Evolutionary conservation across 108 stramenopile genomes (phyloP), one percentile per base, ranked within the genome.

Genomic region (Fragilariopsis cylindrus): DNA sequence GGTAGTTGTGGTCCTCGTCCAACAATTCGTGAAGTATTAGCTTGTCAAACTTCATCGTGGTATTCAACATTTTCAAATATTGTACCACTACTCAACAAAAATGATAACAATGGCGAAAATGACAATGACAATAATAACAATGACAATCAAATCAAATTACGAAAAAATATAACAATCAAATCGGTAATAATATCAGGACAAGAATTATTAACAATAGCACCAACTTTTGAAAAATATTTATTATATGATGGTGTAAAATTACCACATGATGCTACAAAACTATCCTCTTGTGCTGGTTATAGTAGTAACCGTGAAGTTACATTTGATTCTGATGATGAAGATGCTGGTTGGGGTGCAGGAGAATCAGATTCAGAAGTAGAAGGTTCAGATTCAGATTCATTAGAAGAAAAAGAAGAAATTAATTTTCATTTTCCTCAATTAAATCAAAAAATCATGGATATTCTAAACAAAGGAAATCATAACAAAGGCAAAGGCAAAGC

Each of bases 221-320:
- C 69, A 3, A n/a, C n/a, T n/a, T n/a, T n/a, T n/a, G n/a, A n/a
- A n/a, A n/a, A n/a, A n/a, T n/a, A n/a, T n/a, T n/a, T n/a, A n/a
- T n/a, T n/a, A n/a, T n/a, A n/a, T n/a, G n/a, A n/a, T n/a, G 95
- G 96, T 2, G 92, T 97, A 4, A 43, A 86, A 8, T 81, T 97
- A 63, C 96, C 96, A 2, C 30, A 30, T 7, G 92, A 86, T 55
- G 92, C 88, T 48, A 63, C 57, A 48, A 85, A 78, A 47, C 73
- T 87, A n/a, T 85, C 88, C 21, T 83, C 86, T 1, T 92, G 76
- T 76, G 81, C 84, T 57, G 77, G 84, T 9, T 58, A 83, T 60
- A 81, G 66, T 13, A 76, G 70, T 67, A 68, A 40, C 5, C n/a
- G 7, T 42, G 46, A 65, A 43, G 82, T 86, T 30, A 78, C 45